Conservation (phyloP, 2,329 filamentous ascomycete genomes). For the Ceratocystis smalleyi region DNA sequence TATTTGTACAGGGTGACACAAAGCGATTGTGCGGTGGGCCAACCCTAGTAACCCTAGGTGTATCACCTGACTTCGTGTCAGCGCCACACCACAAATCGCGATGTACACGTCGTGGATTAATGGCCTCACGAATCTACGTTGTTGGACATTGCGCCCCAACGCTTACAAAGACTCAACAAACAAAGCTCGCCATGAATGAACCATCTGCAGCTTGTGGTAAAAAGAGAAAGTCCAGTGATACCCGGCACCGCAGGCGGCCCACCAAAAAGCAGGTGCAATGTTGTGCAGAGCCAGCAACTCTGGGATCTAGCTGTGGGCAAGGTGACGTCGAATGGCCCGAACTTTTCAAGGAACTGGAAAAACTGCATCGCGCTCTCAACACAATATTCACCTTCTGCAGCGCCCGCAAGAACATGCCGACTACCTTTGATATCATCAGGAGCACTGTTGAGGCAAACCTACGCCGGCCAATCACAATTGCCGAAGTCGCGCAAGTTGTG, state of each 20-base stretch:
- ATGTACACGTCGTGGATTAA: not conserved
- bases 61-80: not conserved
- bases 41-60: not conserved
- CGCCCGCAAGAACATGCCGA: constrained; percentile 79
- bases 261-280: not conserved
- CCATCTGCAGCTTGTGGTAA: not conserved
- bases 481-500: constrained; percentile 71
- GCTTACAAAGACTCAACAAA: not conserved
- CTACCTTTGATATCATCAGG: constrained; percentile 79
- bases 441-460: constrained; percentile 72
- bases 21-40: not conserved
- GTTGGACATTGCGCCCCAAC: too few relatives aligned
- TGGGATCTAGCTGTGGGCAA: not conserved
- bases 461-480: constrained; percentile 50
- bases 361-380: constrained; percentile 72
- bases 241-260: not conserved
- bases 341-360: constrained; percentile 54
- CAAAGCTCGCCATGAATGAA: not conserved
- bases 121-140: too few relatives aligned
- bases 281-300: not conserved
- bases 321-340: constrained; percentile 47
- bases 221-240: not conserved
- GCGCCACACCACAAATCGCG: not conserved
- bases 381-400: constrained; percentile 90
- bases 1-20: not conserved